Conservation (phyloP, 495 filamentous ascomycete genomes). For the Acidomyces sp. region DNA sequence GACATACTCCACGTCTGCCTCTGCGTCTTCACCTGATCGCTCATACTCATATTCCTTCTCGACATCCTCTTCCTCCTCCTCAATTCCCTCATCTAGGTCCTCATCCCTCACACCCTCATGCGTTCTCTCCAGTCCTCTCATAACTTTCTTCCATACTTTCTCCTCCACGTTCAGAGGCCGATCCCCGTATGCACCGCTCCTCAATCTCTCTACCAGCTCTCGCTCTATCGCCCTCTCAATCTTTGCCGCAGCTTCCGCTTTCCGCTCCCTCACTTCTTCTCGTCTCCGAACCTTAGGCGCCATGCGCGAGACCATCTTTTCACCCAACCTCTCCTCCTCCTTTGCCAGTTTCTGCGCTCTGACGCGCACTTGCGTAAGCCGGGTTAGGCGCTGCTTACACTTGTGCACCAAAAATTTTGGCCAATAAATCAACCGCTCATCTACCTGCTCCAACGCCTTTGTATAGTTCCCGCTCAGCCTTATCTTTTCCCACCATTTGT, state of each 20-base stretch:
- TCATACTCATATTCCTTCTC: conserved; percentile 53
- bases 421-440: conserved; percentile 83
- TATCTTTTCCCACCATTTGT: conserved; percentile 89
- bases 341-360: conserved; percentile 68
- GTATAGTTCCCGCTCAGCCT: conserved; percentile 82
- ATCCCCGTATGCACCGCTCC: conserved; percentile 90
- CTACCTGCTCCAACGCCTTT: conserved; percentile 75
- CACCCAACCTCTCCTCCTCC: conserved; percentile 83
- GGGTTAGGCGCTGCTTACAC: conserved; percentile 92
- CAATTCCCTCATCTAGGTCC: conserved; percentile 72
- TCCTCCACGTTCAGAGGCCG: conserved; percentile 88
- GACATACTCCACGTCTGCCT: conserved; percentile 76
- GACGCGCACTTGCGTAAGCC: conserved; percentile 85
- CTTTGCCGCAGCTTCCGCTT: conserved; percentile 88
- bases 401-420: conserved; percentile 92
- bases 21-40: conserved; percentile 18
- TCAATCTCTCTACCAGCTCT: conserved; percentile 80
- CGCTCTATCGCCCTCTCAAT: conserved; percentile 92
- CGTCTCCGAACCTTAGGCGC: conserved; percentile 83
- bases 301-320: conserved; percentile 75
- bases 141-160: conserved; percentile 92
- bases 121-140: conserved; percentile 72
- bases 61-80: conserved; percentile 64
- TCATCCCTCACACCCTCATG: conserved; percentile 76
- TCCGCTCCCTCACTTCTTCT: conserved; percentile 83